Conservation (phyloP, 768 basidiomycete genomes). For the Boletus tomentosulus region DNA sequence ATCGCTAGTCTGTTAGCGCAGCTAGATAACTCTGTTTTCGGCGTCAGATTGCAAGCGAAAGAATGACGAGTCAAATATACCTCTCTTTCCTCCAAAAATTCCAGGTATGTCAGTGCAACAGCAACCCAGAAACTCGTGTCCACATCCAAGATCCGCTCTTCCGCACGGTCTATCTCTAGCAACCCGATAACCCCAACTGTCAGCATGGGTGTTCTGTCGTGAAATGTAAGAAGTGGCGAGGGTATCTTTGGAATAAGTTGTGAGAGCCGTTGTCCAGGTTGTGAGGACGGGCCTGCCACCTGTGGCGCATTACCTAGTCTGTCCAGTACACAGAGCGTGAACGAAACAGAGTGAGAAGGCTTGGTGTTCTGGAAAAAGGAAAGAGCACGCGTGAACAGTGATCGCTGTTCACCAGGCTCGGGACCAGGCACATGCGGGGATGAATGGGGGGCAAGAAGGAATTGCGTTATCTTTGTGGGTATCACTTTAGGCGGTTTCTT, state of each 20-base stretch:
- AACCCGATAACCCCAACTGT: conserved; percentile 55
- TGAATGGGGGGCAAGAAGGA: conserved; percentile 48
- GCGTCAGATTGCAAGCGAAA: conserved; percentile 1
- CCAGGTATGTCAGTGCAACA: conserved; percentile 67
- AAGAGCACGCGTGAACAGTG: conserved; percentile 49
- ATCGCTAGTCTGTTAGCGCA: conserved; percentile 41
- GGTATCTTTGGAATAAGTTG: conserved; percentile 28
- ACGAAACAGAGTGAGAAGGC: conserved; percentile 60
- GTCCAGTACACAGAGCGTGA: conserved; percentile 41
- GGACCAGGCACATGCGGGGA: conserved; percentile 32
- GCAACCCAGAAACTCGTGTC: conserved; percentile 78
- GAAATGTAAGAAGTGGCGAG: conserved; percentile 57
- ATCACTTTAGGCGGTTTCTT: conserved; percentile 7
- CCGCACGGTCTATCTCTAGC: conserved; percentile 56
- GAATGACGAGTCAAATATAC: conserved; percentile 37
- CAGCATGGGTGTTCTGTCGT: conserved; percentile 67
- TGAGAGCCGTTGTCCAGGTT: conserved; percentile 18
- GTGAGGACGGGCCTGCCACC: conserved; percentile 17
- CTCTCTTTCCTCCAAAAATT: conserved; percentile 75
- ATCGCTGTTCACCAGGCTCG: conserved; percentile 29
- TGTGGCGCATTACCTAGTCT: conserved; percentile 16
- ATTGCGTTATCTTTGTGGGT: conserved; percentile 39
- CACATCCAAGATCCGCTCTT: conserved; percentile 59
- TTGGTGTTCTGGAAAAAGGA: conserved; percentile 44
- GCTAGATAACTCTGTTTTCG: conserved; percentile 52